phyloP scores from a whole-genome alignment of 2,329 filamentous ascomycete genomes.

The Orbilia oligospora region DNA sequence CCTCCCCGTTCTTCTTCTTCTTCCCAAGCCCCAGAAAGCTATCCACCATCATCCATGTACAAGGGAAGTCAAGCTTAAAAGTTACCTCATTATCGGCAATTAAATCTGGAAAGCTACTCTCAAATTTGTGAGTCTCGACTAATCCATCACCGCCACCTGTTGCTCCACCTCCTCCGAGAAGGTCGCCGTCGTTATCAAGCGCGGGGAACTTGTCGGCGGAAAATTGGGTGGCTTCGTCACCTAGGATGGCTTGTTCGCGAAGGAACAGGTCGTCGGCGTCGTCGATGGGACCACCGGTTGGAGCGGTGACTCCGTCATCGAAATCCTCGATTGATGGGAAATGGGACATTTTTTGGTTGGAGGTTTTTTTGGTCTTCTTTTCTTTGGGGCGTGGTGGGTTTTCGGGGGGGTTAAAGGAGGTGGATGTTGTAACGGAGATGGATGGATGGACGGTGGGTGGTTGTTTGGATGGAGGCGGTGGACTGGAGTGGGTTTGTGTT shows the following conservation, averaged over 20 bases:
- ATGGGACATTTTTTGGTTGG: conserved; percentile 77
- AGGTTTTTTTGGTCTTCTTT: conserved; percentile 9
- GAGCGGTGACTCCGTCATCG: conserved; percentile 70
- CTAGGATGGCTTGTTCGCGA: conserved; percentile 89
- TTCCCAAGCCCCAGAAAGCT: not conserved
- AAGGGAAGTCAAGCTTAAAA: not conserved
- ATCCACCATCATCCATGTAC: not conserved
- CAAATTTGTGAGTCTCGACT: conserved; percentile 73
- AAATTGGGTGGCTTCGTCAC: conserved; percentile 94
- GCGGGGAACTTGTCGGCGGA: conserved; percentile 68
- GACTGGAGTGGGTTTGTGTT: conserved; percentile 12
- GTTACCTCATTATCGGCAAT: conserved; percentile 69
- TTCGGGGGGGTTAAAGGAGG: not conserved
- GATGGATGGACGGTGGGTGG: not conserved
- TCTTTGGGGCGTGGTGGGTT: not conserved
- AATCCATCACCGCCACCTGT: conserved; percentile 66
- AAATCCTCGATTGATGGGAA: conserved; percentile 86
- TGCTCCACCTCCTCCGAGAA: conserved; percentile 75
- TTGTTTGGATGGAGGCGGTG: not conserved
- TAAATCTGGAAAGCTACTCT: conserved; percentile 91
- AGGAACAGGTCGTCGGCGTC: conserved; percentile 85
- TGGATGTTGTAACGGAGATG: not conserved
- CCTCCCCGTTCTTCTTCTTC: not conserved
- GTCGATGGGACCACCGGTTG: conserved; percentile 70
- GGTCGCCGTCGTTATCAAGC: conserved; percentile 74